Conservation (phyloP, 2,329 filamentous ascomycete genomes). For the Fusarium sp. region DNA sequence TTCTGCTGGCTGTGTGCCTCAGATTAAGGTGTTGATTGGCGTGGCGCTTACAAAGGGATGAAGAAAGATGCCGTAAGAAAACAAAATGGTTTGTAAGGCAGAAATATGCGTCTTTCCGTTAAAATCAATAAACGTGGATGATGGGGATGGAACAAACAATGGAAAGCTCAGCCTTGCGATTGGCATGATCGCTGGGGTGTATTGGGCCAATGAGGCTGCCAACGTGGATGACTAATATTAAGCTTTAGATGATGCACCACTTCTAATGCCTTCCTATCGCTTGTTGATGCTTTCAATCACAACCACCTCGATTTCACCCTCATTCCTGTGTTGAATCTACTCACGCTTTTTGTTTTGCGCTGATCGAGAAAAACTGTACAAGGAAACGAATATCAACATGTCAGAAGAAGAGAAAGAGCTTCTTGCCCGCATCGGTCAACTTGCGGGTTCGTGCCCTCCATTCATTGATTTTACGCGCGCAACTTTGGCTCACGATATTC, state of each 20-base stretch:
- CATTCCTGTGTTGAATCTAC: not conserved
- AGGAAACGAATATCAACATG: constrained; percentile 48
- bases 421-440: constrained; percentile 64
- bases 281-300: constrained; percentile 5
- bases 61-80: not conserved
- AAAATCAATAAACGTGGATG: not conserved
- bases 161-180: constrained; percentile 41
- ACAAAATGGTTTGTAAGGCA: not conserved
- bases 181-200: constrained; percentile 7
- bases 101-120: not conserved
- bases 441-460: constrained; percentile 58
- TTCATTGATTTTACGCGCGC: constrained; percentile 14
- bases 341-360: not conserved
- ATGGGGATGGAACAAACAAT: constrained; percentile 3
- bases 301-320: constrained; percentile 8
- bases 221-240: constrained; percentile 40
- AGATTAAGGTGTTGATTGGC: not conserved
- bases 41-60: not conserved
- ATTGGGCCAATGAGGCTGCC: constrained; percentile 33
- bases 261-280: constrained; percentile 9
- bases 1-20: not conserved
- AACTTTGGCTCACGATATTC: constrained; percentile 39
- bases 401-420: constrained; percentile 65
- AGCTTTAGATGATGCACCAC: constrained; percentile 34
- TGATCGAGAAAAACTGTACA: not conserved